These are phyloP conservation scores for Phytophthora sp. DNA, from an alignment of 352 stramenopile genomes.

Conservation along the genomic window DNA sequence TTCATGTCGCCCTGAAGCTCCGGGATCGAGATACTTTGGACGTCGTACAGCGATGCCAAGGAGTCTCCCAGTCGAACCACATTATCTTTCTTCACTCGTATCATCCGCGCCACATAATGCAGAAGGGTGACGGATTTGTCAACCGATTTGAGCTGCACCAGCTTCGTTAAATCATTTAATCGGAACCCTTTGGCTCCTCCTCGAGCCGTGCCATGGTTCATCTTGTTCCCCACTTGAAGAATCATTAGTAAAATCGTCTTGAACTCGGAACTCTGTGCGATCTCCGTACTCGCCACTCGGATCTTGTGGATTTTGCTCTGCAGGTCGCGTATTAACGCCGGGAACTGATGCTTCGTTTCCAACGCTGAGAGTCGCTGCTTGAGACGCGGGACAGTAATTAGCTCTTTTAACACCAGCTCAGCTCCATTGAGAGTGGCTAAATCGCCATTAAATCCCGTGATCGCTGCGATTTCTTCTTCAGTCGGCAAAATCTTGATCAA, in stretches of 20 bases:
- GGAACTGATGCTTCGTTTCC: slow-evolving; percentile 73
- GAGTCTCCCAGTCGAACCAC: slow-evolving; percentile 65
- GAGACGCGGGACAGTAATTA: slow-evolving; percentile 75
- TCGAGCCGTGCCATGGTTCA: slow-evolving; percentile 79
- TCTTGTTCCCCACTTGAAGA: slow-evolving; percentile 86
- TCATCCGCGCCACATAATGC: slow-evolving; percentile 77
- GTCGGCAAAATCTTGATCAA: slow-evolving; percentile 90
- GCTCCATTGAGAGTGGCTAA: slow-evolving; percentile 73
- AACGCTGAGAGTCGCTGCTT: slow-evolving; percentile 68
- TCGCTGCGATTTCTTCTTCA: slow-evolving; percentile 82
- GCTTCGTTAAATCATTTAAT: slow-evolving; percentile 67
- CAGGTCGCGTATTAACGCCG: slow-evolving; percentile 61
- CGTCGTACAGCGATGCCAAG: slow-evolving; percentile 70
- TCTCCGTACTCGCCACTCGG: slow-evolving; percentile 57
- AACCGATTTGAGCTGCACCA: slow-evolving; percentile 70
- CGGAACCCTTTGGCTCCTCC: slow-evolving; percentile 79
- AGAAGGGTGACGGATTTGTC: slow-evolving; percentile 71
- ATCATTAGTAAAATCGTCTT: slow-evolving; percentile 73
- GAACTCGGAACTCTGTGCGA: slow-evolving; percentile 71
- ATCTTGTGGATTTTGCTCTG: slow-evolving; percentile 75
- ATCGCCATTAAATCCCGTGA: slow-evolving; percentile 70
- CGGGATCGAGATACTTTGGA: slow-evolving; percentile 79
- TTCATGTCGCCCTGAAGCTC: slow-evolving; percentile 78
- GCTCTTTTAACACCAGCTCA: slow-evolving; percentile 78
- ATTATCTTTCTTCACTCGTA: slow-evolving; percentile 74